phyloP scores from a whole-genome alignment of 179 eudicot species.

The Heliamphora pulchella region DNA sequence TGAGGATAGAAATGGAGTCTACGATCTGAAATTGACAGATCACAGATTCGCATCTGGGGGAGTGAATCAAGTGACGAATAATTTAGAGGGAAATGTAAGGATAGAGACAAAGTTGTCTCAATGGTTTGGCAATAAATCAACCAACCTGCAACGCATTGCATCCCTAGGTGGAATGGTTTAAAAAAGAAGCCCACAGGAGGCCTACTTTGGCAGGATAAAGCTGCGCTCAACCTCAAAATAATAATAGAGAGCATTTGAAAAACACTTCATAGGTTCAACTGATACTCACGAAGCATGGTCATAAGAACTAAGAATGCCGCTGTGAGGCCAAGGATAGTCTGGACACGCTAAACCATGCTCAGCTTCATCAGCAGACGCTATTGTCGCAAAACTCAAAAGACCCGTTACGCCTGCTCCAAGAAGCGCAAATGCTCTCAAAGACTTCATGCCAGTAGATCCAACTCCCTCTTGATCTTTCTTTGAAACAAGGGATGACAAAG shows the following conservation, averaged over 20 bases:
- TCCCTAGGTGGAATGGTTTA: neutral
- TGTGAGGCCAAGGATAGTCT: conserved; percentile 83
- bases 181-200: neutral
- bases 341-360: conserved; percentile 69
- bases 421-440: conserved; percentile 55
- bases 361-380: conserved; percentile 83
- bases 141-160: neutral
- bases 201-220: neutral
- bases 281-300: conserved; percentile 81
- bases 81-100: neutral
- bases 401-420: conserved; percentile 82
- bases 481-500: conserved; percentile 43
- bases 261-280: neutral
- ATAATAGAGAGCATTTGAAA: neutral
- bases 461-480: conserved; percentile 53
- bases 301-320: conserved; percentile 79
- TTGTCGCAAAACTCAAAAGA: conserved; percentile 59
- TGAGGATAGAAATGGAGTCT: neutral
- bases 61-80: neutral
- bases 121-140: neutral
- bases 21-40: neutral
- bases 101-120: neutral
- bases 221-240: neutral
- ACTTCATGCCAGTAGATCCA: conserved; percentile 50
- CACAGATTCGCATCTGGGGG: neutral